phyloP scores from a whole-genome alignment of 2,329 filamentous ascomycete species.

The Beauveria australis region DNA sequence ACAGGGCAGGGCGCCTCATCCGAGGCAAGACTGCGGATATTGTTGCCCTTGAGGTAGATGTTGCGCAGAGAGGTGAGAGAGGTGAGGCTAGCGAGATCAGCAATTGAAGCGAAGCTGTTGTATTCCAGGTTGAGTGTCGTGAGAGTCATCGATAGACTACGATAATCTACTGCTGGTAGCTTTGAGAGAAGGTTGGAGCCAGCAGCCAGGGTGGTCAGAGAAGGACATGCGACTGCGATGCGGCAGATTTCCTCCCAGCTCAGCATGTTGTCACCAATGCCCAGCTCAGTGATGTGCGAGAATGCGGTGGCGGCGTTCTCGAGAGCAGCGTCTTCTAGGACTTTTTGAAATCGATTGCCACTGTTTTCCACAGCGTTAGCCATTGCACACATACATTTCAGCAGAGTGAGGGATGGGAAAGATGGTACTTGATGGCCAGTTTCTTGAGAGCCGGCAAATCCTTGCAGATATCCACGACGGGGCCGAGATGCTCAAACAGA shows the following conservation, averaged over 20 bases:
- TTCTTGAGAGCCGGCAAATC: constrained; percentile 58
- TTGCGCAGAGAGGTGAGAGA: constrained; percentile 44
- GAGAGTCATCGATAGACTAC: constrained; percentile 41
- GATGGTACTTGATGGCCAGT: constrained; percentile 62
- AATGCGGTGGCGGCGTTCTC: constrained; percentile 34
- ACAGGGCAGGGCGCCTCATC: constrained; percentile 25
- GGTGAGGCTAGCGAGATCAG: constrained; percentile 47
- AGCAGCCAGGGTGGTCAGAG: constrained; percentile 42
- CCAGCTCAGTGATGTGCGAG: constrained; percentile 47
- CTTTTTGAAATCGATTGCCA: constrained; percentile 60
- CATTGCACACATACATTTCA: neutral
- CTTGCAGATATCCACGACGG: constrained; percentile 62
- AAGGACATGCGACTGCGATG: constrained; percentile 44
- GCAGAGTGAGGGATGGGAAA: neutral
- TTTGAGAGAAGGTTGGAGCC: constrained; percentile 49
- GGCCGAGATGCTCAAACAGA: constrained; percentile 58
- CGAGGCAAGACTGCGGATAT: constrained; percentile 41
- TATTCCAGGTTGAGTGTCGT: constrained; percentile 62
- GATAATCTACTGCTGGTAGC: constrained; percentile 35
- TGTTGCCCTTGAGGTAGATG: constrained; percentile 70
- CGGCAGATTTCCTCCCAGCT: constrained; percentile 55
- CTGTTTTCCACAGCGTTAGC: constrained; percentile 32
- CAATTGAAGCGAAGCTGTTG: constrained; percentile 57
- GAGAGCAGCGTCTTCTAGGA: constrained; percentile 29
- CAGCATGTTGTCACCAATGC: constrained; percentile 59